Evolutionary conservation across 2,329 filamentous ascomycete species (phyloP), one percentile per base, ranked within the genome.

Genomic region (Colletotrichum acutatum): DNA sequence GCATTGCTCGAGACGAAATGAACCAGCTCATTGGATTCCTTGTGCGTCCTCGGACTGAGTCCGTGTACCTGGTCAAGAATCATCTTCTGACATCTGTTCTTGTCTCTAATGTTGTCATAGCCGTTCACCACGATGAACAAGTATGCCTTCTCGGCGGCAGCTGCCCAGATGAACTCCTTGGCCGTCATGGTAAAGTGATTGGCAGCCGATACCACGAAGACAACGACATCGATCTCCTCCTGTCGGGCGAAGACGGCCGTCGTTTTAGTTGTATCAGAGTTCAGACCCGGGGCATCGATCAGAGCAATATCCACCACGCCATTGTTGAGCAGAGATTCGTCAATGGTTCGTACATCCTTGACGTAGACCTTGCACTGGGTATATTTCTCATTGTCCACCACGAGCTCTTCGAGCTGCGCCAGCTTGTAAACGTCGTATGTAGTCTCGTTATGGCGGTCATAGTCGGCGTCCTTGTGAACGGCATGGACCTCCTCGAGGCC

Each of bases 1-100:
- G 95, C 95, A 80, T 98, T 98, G 80, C 96, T 98, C 2, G 97
- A 98, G 3, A 99, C 97, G 77, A 99, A 99, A 80, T 99, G 97
- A 4, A 99, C 97, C 8, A 99, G 87, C 79, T 99, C 97, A 2
- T 92, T 90, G 0, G 95, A 92, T 79, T 99, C 97, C 80, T 98
- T 98, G 86, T 92, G 93, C 0, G 97, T 99, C 64, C 93, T 92
- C 2, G 96, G 97, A 79, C 96, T 98, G n/a, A 99, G 87, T 30
- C 91, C 91, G 61, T 90, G 87, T 19, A 99, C 92, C 82, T 98
- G 96, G 78, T 98, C 95, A 72, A 99, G 82, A 62, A 99, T 97
- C 90, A 95, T 94, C 79, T 97, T 95, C 81, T 98, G 90, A 81
- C 96, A 98, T 72, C 96, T 89, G 72, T 94, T 89, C 85, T 98